These are phyloP conservation scores for Citrus reticulata DNA, from an alignment of 345 rosid genomes.

Conservation along the genomic window DNA sequence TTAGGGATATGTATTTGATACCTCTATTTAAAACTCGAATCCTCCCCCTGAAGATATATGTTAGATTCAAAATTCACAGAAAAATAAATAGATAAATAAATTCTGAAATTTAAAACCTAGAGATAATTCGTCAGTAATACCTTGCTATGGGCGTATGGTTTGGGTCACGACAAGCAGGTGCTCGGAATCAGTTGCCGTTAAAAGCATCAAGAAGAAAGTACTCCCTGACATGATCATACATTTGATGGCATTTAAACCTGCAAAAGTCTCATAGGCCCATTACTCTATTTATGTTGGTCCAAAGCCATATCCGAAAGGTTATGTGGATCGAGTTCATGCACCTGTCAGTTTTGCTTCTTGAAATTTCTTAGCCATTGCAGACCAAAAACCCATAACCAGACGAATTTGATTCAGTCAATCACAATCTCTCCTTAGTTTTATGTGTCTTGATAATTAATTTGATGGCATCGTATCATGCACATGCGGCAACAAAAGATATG, in stretches of 20 bases:
- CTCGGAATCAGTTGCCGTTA: too few relatives aligned
- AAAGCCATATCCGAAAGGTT: not conserved
- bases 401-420: not conserved
- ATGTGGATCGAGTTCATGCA: not conserved
- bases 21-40: too few relatives aligned
- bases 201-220: too few relatives aligned
- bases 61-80: too few relatives aligned
- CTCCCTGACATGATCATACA: too few relatives aligned
- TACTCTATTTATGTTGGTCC: not conserved
- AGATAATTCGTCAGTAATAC: too few relatives aligned
- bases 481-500: not conserved
- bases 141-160: too few relatives aligned
- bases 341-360: not conserved
- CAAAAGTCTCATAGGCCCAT: not conserved
- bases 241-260: not conserved
- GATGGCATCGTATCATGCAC: not conserved
- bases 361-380: not conserved
- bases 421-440: not conserved
- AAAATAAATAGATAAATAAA: too few relatives aligned
- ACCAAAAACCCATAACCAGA: not conserved
- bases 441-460: not conserved
- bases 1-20: too few relatives aligned
- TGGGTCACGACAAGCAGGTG: too few relatives aligned
- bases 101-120: too few relatives aligned
- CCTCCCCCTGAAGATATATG: too few relatives aligned